Evolutionary conservation across 2,329 filamentous ascomycete genomes (phyloP).

Genomic region (Clarireedia homoeocarpa): DNA sequence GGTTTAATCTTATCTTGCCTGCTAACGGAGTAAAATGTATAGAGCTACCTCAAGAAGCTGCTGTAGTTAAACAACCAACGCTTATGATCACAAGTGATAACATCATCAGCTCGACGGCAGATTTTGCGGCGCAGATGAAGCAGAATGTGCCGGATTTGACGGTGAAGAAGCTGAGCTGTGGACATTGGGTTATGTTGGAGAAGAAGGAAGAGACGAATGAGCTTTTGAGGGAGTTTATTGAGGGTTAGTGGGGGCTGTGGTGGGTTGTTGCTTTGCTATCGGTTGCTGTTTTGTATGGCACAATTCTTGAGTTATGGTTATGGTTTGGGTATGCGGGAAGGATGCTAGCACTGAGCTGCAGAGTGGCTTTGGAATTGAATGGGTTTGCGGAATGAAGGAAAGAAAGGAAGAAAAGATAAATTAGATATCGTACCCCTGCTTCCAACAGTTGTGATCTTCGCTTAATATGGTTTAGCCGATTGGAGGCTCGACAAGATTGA

Average conservation of each 20-base stretch:
- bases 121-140: constrained; percentile 4
- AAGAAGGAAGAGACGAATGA: constrained; percentile 13
- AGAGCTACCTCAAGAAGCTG: constrained; percentile 4
- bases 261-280: no score
- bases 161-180: constrained; percentile 15
- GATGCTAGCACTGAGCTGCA: no score
- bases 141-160: constrained; percentile 11
- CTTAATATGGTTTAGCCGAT: no score
- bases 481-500: no score
- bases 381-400: no score
- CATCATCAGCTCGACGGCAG: constrained; percentile 11
- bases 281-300: background rate
- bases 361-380: background rate
- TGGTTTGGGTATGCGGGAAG: no score
- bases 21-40: background rate
- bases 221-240: constrained; percentile 7
- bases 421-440: no score
- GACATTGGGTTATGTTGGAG: constrained; percentile 23
- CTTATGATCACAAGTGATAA: constrained; percentile 15
- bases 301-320: no score
- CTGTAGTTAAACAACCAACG: constrained; percentile 11
- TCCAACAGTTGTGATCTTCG: no score
- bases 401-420: no score
- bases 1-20: background rate
- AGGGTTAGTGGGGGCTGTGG: background rate